Percentiles rank a stretch among this genome's conserved stretches.
These are phyloP conservation scores for Gonapodya prolifera DNA, from an alignment of 192 early-diverging fungal genomes.

Conservation along the genomic window DNA sequence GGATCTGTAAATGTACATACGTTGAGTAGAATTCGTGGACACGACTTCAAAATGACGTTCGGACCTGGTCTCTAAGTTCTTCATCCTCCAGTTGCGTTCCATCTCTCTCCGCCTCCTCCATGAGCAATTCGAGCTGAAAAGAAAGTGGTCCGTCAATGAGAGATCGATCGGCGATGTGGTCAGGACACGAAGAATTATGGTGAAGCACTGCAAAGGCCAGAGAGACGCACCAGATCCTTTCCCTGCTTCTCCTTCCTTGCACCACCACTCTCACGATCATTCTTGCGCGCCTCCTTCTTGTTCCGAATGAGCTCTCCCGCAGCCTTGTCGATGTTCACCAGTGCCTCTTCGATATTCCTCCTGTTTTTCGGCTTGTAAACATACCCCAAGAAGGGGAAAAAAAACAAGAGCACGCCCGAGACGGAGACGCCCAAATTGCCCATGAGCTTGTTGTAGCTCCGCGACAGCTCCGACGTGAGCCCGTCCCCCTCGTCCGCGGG, in stretches of 20 bases:
- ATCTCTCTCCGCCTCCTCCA: neutral
- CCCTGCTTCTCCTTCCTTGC: neutral
- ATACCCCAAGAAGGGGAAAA: neutral
- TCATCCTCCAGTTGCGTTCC: constrained; percentile 22
- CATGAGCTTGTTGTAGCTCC: constrained; percentile 1
- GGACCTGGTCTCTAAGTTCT: constrained; percentile 34
- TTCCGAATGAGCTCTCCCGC: neutral
- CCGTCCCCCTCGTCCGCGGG: neutral
- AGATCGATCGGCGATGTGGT: no score
- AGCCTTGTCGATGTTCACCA: neutral
- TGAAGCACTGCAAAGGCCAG: no score
- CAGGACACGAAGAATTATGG: no score
- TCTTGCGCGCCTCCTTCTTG: neutral
- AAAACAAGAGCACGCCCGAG: neutral
- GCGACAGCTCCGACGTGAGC: neutral
- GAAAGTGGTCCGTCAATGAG: neutral
- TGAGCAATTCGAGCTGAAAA: neutral
- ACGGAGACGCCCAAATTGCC: neutral
- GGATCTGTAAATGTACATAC: constrained; percentile 16
- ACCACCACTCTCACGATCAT: neutral
- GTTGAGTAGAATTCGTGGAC: no score
- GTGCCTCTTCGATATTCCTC: neutral
- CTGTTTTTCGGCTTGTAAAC: neutral
- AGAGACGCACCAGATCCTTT: neutral
- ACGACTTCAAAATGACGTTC: no score